These are phyloP conservation scores for Quercus engelmannii DNA, from an alignment of 306 rosid species.

Conservation along the genomic window DNA sequence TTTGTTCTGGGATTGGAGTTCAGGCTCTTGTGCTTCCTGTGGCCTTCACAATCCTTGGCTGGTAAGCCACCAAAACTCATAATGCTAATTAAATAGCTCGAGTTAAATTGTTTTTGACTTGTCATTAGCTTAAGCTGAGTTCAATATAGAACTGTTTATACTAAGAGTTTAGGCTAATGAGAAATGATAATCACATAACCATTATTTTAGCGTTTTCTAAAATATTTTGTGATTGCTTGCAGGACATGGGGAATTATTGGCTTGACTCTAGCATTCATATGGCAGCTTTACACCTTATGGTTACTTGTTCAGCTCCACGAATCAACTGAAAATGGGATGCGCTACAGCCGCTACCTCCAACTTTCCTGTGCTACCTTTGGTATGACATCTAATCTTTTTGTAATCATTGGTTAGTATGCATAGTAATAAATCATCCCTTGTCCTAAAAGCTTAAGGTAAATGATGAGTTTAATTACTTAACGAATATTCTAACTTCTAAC, in stretches of 20 bases:
- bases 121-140: too few species aligned
- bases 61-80: constrained; percentile 31
- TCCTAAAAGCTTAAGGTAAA: too few species aligned
- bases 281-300: constrained; percentile 70
- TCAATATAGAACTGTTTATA: too few species aligned
- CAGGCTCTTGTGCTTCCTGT: constrained; percentile 68
- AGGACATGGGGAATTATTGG: constrained; percentile 64
- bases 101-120: too few species aligned
- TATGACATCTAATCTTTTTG: constrained; percentile 1
- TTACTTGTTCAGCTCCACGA: constrained; percentile 53
- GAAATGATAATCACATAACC: too few species aligned
- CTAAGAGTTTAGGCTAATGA: too few species aligned
- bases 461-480: neutral
- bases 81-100: too few species aligned
- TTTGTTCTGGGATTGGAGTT: constrained; percentile 62
- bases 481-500: too few species aligned
- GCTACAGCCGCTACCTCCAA: constrained; percentile 53
- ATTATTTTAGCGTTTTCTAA: too few species aligned
- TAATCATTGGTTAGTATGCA: neutral
- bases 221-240: neutral
- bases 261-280: constrained; percentile 44
- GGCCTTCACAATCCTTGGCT: constrained; percentile 60
- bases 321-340: constrained; percentile 38
- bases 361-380: constrained; percentile 50
- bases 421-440: too few species aligned